These are phyloP conservation scores for Citrus unshiu DNA, from an alignment of 345 rosid genomes.

Conservation along the genomic window DNA sequence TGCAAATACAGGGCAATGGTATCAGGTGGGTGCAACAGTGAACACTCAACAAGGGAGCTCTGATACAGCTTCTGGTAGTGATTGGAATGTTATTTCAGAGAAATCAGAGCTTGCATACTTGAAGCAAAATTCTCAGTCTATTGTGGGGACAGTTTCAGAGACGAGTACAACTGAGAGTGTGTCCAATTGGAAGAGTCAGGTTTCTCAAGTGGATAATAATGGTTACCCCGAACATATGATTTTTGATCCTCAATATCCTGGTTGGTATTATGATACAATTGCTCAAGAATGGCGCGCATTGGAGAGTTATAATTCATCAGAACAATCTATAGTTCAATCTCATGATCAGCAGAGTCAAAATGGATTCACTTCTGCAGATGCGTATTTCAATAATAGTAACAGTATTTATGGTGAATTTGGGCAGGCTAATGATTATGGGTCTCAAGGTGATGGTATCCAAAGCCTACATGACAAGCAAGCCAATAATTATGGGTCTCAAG, in stretches of 20 bases:
- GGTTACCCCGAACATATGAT: constrained; percentile 88
- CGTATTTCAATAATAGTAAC: constrained; percentile 30
- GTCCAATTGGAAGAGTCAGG: constrained; percentile 60
- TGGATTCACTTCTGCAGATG: constrained; percentile 37
- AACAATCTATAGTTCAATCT: constrained; percentile 42
- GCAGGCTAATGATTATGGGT: constrained; percentile 34
- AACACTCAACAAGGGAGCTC: constrained; percentile 33
- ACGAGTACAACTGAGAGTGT: constrained; percentile 51
- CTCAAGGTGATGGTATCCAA: constrained; percentile 37
- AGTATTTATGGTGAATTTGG: constrained; percentile 34
- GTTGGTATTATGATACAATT: constrained; percentile 84
- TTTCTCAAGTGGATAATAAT: constrained; percentile 49
- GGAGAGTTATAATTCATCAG: constrained; percentile 62
- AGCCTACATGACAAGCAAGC: constrained; percentile 45
- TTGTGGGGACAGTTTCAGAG: constrained; percentile 40
- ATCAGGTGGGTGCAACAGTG: constrained; percentile 47
- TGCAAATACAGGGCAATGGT: constrained; percentile 74
- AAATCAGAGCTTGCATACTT: constrained; percentile 52
- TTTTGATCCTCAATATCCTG: constrained; percentile 90
- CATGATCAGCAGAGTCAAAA: constrained; percentile 56
- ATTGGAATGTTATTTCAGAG: constrained; percentile 41
- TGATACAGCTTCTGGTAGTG: constrained; percentile 29
- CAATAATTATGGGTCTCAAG: constrained; percentile 37
- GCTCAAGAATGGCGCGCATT: constrained; percentile 65
- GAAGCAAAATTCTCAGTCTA: constrained; percentile 60